Evolutionary conservation across 441 rosid species (phyloP).

Genomic region (Gossypium laxum): DNA sequence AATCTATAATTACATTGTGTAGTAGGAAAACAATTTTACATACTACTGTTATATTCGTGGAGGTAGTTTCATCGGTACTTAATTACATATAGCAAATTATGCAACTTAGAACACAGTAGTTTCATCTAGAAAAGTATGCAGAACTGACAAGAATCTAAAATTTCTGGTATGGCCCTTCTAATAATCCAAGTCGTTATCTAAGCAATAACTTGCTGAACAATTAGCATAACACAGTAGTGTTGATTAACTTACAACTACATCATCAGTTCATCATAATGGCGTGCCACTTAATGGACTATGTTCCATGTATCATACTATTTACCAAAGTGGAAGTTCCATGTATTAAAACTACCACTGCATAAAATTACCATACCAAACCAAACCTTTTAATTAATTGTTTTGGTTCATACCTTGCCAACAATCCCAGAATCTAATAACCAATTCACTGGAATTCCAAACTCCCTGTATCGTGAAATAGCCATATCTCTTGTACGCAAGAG

Average conservation of each 20-base stretch:
- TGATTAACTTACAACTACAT: background rate
- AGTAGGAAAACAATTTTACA: background rate
- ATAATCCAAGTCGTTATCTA: background rate
- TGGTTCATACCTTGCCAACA: slow-evolving; percentile 69
- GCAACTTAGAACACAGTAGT: background rate
- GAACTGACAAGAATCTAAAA: background rate
- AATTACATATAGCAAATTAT: background rate
- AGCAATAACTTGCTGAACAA: background rate
- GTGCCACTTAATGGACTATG: background rate
- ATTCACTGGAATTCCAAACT: slow-evolving; percentile 70
- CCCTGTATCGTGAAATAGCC: slow-evolving; percentile 76
- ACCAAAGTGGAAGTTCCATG: background rate
- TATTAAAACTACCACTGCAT: background rate
- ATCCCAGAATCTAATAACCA: slow-evolving; percentile 82
- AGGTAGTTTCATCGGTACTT: background rate
- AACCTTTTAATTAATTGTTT: background rate
- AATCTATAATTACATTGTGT: background rate
- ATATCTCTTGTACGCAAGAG: slow-evolving; percentile 88
- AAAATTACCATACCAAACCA: background rate
- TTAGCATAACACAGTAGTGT: background rate
- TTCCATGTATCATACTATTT: background rate
- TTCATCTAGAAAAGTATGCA: background rate
- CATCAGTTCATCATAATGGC: background rate
- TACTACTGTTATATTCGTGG: background rate
- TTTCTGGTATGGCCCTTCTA: background rate